Conservation (phyloP, 257 asterid genomes). For the Plantago elongata region DNA sequence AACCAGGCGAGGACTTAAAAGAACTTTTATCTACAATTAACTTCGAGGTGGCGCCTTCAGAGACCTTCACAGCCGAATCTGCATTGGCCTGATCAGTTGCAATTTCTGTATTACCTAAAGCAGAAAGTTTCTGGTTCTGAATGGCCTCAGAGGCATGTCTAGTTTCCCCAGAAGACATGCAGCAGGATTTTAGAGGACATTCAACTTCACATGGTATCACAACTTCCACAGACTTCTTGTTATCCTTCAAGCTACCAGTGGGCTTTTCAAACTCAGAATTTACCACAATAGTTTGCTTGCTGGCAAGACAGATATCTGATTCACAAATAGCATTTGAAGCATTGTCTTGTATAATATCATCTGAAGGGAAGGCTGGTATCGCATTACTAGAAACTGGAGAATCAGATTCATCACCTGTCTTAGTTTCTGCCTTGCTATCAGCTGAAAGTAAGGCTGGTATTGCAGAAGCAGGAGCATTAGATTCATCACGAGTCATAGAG, state of each 20-base stretch:
- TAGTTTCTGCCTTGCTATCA: constrained; percentile 18
- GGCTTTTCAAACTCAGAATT: constrained; percentile 12
- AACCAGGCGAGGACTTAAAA: constrained; percentile 1
- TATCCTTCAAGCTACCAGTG: constrained; percentile 12
- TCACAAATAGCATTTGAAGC: constrained; percentile 21
- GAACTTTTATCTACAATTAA: constrained; percentile 9
- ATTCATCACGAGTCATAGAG: not conserved
- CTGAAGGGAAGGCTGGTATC: constrained; percentile 11
- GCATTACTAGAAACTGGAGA: constrained; percentile 17
- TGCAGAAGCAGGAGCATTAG: constrained; percentile 18
- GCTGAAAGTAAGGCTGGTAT: constrained; percentile 8
- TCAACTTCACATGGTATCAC: no score
- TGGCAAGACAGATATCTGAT: constrained; percentile 11
- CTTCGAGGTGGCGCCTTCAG: constrained; percentile 9
- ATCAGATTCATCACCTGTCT: constrained; percentile 16
- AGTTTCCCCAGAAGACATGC: no score
- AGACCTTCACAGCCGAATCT: constrained; percentile 10
- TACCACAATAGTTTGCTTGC: not conserved
- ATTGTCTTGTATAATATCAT: constrained; percentile 17
- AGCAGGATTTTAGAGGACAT: no score
- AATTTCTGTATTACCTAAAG: constrained; percentile 20
- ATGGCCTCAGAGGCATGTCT: constrained; percentile 12
- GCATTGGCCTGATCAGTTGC: constrained; percentile 7
- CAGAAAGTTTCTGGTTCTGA: constrained; percentile 14
- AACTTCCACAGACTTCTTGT: not conserved